Evolutionary conservation across 1,284 basidiomycete species (phyloP).

Genomic region (Farysia itapuensis): DNA sequence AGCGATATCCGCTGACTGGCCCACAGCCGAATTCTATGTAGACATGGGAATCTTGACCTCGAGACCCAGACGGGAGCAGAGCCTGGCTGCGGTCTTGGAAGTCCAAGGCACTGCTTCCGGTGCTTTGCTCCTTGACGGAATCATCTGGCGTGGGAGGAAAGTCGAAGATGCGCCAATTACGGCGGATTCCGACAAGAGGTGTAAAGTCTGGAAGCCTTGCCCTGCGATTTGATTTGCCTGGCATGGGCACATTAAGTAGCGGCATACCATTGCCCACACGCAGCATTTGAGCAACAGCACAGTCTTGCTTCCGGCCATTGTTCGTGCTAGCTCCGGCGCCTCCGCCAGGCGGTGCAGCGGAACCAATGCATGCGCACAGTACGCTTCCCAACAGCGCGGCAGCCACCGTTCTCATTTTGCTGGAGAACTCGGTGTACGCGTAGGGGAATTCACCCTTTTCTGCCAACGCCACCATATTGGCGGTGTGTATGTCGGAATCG

Average conservation of each 20-base stretch:
- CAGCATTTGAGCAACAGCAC: slow-evolving; percentile 59
- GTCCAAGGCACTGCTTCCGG: not conserved
- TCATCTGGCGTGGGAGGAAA: slow-evolving; percentile 36
- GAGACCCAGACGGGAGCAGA: not conserved
- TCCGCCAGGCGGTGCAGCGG: slow-evolving; percentile 45
- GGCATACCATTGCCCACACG: slow-evolving; percentile 56
- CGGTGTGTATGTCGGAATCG: slow-evolving; percentile 29
- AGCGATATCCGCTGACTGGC: too few relatives aligned
- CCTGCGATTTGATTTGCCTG: slow-evolving; percentile 36
- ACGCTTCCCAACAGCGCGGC: slow-evolving; percentile 46
- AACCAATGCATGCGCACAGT: slow-evolving; percentile 56
- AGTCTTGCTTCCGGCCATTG: slow-evolving; percentile 53
- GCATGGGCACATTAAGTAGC: slow-evolving; percentile 50
- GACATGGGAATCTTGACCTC: not conserved
- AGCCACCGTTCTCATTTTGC: slow-evolving; percentile 51
- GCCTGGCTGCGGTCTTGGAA: not conserved
- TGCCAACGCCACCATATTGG: slow-evolving; percentile 35
- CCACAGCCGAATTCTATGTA: slow-evolving; percentile 24
- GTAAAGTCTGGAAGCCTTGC: slow-evolving; percentile 45
- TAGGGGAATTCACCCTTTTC: slow-evolving; percentile 56
- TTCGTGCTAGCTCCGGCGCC: slow-evolving; percentile 47
- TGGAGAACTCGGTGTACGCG: slow-evolving; percentile 45
- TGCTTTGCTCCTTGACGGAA: slow-evolving; percentile 10
- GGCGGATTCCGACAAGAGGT: slow-evolving; percentile 48
- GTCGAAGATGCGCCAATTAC: slow-evolving; percentile 39